Base-by-base conservation (phyloP, 2,329 filamentous ascomycete species). In the Tolypocladium amazonense region DNA sequence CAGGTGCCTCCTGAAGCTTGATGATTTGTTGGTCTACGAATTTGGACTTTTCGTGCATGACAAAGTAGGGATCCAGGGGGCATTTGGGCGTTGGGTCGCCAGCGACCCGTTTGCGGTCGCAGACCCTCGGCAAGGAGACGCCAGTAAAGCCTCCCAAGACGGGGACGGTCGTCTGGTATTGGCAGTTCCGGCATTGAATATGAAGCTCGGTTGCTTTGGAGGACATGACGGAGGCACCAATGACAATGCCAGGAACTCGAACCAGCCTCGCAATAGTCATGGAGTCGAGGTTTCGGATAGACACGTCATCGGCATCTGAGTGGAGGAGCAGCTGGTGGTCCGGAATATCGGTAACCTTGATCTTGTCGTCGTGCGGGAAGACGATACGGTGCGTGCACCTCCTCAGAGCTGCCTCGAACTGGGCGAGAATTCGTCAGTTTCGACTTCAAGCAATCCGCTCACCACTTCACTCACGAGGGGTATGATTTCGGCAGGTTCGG, bases 21-120 rank as follows among this genome's bases (percentile, higher is more conserved):
- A 99, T 88, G 62, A 99, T 90, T 73, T 99, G 94, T 74, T 99
- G 94, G 69, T 99, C 94, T 68, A 97, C 92, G 71, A 99, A 99
- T 64, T 87, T 85, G 43, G 90, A 96, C 72, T 89, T 92, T 74
- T 99, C 94, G 71, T 99, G 94, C 61, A 94, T 82, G 60, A 99
- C 91, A 68, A 94, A 96, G 76, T 97, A 99, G 20, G 94, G 94
- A 68, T 99, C 94, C 62, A 99, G 77, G 0, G 93, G 92, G 68
- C 94, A 99, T 67, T 88, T 86, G 43, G 89, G 85, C 1, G 82
- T 81, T 2, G 79, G 77, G 53, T 95, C 90, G 57, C 87, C 87
- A 18, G 82, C 81, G 12, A 81, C 77, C 63, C 84, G 83, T 64
- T 76, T 72, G 57, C 90, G 83, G 37, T 72, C 85, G 71, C 94